Conservation (phyloP, 768 basidiomycete species). For the Russula foetens region DNA sequence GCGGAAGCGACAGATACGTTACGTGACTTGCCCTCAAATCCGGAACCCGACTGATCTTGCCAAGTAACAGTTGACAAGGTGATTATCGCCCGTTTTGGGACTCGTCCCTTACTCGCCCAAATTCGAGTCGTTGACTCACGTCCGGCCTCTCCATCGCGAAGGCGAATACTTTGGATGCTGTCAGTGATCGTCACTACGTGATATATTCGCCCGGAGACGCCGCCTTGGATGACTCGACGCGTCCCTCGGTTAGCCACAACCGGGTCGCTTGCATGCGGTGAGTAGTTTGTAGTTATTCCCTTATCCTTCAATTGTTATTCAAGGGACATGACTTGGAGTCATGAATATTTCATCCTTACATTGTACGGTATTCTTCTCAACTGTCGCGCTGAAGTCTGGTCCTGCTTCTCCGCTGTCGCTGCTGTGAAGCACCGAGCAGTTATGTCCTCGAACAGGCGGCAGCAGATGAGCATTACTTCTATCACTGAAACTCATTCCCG, state of each 20-base stretch:
- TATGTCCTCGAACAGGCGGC: slow-evolving; percentile 22
- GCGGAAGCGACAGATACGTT: slow-evolving; percentile 46
- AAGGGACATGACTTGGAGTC: slow-evolving; percentile 36
- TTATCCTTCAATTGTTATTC: slow-evolving; percentile 44
- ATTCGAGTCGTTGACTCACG: slow-evolving; percentile 22
- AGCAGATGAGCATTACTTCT: slow-evolving; percentile 34
- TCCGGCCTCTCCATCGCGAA: slow-evolving; percentile 44
- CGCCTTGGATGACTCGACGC: slow-evolving; percentile 48
- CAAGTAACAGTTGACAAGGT: slow-evolving; percentile 45
- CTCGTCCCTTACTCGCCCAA: slow-evolving; percentile 14
- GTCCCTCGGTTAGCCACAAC: slow-evolving; percentile 40
- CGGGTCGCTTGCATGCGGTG: slow-evolving; percentile 58
- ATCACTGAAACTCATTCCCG: slow-evolving; percentile 32
- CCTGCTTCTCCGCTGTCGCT: slow-evolving; percentile 5
- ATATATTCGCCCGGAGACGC: slow-evolving; percentile 55
- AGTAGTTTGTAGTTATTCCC: slow-evolving; percentile 31
- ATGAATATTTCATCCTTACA: slow-evolving; percentile 23
- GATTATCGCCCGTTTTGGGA: slow-evolving; percentile 35
- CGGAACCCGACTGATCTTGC: neutral
- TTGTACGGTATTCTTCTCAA: slow-evolving; percentile 32
- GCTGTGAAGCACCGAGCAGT: slow-evolving; percentile 5
- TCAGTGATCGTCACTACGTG: slow-evolving; percentile 33
- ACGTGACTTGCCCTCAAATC: slow-evolving; percentile 5
- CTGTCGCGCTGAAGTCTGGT: slow-evolving; percentile 12
- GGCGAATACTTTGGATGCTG: neutral